Evolutionary conservation across 768 basidiomycete species (phyloP).

Genomic region (Mycena chlorophos): DNA sequence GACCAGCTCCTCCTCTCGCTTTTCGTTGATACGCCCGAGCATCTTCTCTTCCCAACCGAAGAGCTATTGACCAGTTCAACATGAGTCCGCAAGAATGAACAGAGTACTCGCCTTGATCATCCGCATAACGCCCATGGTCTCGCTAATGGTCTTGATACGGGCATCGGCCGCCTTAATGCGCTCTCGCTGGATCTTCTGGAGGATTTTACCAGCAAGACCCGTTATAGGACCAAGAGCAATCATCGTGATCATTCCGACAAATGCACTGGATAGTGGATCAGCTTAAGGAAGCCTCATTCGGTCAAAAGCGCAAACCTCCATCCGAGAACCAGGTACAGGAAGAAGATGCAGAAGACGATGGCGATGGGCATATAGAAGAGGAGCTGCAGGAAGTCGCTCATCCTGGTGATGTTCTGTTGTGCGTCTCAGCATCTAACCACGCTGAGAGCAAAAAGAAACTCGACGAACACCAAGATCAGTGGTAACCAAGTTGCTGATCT

Average conservation of each 20-base stretch:
- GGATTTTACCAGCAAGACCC: slow-evolving; percentile 41
- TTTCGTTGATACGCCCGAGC: slow-evolving; percentile 50
- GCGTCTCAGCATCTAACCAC: not conserved
- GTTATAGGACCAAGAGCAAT: slow-evolving; percentile 44
- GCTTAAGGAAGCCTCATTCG: not conserved
- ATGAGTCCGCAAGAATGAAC: slow-evolving; percentile 50
- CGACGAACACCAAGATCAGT: slow-evolving; percentile 36
- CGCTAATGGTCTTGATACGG: slow-evolving; percentile 46
- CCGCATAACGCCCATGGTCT: slow-evolving; percentile 43
- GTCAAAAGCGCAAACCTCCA: slow-evolving; percentile 27
- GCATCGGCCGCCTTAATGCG: slow-evolving; percentile 34
- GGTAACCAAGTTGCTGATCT: slow-evolving; percentile 60
- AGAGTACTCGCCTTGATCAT: slow-evolving; percentile 60
- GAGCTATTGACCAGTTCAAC: slow-evolving; percentile 42
- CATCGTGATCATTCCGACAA: slow-evolving; percentile 48
- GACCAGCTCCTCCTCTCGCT: slow-evolving; percentile 61
- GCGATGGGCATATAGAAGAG: slow-evolving; percentile 27
- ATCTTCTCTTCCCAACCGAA: slow-evolving; percentile 70
- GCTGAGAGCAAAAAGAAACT: not conserved
- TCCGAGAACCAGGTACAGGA: slow-evolving; percentile 32
- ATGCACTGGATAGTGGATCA: slow-evolving; percentile 27
- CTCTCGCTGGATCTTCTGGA: slow-evolving; percentile 20
- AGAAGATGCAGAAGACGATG: slow-evolving; percentile 24
- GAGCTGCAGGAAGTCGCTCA: slow-evolving; percentile 23
- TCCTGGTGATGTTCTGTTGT: slow-evolving; percentile 14